A percentile compares a stretch with the other conserved stretches of the same genome.
These are phyloP conservation scores for Akanthomyces uredinophilus DNA, from an alignment of 2,329 filamentous ascomycete species.

Conservation along the genomic window DNA sequence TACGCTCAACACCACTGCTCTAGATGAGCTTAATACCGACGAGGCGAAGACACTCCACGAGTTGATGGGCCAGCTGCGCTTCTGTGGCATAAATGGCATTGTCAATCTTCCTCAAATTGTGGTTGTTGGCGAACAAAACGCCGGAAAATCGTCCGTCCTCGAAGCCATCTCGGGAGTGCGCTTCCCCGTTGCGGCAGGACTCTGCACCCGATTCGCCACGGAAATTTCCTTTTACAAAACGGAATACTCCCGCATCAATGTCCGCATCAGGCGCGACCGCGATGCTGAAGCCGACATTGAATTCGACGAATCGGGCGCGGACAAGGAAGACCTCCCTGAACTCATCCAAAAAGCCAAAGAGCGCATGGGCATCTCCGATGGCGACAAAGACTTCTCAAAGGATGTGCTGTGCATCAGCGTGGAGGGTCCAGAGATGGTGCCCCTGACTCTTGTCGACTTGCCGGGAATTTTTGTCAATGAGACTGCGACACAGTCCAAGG, in stretches of 20 bases:
- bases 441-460: constrained; percentile 51
- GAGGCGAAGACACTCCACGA: constrained; percentile 46
- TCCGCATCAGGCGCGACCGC: constrained; percentile 37
- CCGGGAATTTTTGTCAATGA: constrained; percentile 39
- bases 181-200: constrained; percentile 49
- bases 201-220: constrained; percentile 58
- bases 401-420: constrained; percentile 44
- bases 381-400: constrained; percentile 34
- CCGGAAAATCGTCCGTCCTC: constrained; percentile 60
- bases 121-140: constrained; percentile 55
- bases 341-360: constrained; percentile 49
- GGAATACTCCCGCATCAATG: constrained; percentile 30
- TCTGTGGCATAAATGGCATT: constrained; percentile 42
- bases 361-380: constrained; percentile 40
- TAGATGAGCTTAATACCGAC: constrained; percentile 37
- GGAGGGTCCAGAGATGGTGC: constrained; percentile 36
- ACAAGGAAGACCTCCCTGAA: constrained; percentile 35
- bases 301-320: constrained; percentile 31
- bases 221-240: constrained; percentile 50
- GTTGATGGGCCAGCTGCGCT: constrained; percentile 46
- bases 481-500: constrained; percentile 28
- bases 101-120: constrained; percentile 50
- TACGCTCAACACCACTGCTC: constrained; percentile 20
- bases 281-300: constrained; percentile 19
- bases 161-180: constrained; percentile 58